Evolutionary conservation across 2,329 filamentous ascomycete species (phyloP).

Genomic region (Fusarium graminum): DNA sequence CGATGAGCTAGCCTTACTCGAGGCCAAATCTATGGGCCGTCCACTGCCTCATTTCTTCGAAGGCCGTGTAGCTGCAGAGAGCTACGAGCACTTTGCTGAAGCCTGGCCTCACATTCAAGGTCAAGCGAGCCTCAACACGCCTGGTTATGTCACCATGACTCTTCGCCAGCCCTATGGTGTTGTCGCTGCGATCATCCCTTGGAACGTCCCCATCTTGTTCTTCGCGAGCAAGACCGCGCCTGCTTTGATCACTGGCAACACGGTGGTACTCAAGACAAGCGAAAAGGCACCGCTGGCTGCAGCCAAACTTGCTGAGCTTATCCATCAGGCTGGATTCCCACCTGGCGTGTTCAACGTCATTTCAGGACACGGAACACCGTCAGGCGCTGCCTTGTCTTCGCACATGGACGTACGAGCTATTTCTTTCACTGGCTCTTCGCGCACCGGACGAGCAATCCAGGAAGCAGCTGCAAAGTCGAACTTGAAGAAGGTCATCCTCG

Average conservation of each 20-base stretch:
- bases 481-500: conserved; percentile 74
- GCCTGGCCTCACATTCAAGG: conserved; percentile 58
- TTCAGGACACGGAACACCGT: conserved; percentile 75
- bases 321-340: conserved; percentile 80
- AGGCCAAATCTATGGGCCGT: conserved; percentile 41
- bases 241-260: conserved; percentile 39
- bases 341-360: conserved; percentile 81
- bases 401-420: conserved; percentile 80
- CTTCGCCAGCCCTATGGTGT: conserved; percentile 66
- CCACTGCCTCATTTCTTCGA: conserved; percentile 35
- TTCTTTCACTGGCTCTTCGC: conserved; percentile 81
- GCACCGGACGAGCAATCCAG: conserved; percentile 79
- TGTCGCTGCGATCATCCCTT: conserved; percentile 69
- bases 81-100: conserved; percentile 59
- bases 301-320: conserved; percentile 61
- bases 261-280: conserved; percentile 38
- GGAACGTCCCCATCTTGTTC: conserved; percentile 65
- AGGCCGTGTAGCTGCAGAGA: conserved; percentile 56
- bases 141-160: conserved; percentile 61
- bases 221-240: conserved; percentile 57
- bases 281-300: conserved; percentile 41
- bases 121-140: conserved; percentile 61
- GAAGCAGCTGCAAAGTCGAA: conserved; percentile 75
- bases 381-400: conserved; percentile 74
- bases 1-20: conserved; percentile 56